phyloP scores from a whole-genome alignment of 306 rosid species.

The Castanopsis chinensis region DNA sequence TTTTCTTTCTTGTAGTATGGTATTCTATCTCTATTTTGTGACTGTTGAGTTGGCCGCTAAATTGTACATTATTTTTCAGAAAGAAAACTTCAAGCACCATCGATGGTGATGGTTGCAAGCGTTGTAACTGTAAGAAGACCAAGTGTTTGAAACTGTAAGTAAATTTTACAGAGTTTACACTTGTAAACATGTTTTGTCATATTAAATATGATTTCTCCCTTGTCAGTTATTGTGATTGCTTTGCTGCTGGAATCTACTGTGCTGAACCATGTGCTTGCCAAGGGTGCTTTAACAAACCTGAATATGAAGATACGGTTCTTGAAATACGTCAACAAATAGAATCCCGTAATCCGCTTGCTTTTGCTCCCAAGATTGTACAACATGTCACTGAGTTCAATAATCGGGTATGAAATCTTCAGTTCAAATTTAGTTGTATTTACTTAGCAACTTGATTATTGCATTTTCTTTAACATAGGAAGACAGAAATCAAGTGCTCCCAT shows the following conservation, averaged over 20 bases:
- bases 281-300: conserved; percentile 58
- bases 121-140: conserved; percentile 69
- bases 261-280: conserved; percentile 53
- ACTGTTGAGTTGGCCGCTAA: conserved; percentile 8
- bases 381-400: conserved; percentile 28
- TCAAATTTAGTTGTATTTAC: not conserved
- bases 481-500: conserved; percentile 41
- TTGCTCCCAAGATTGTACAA: conserved; percentile 58
- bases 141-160: conserved; percentile 83
- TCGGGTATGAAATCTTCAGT: conserved; percentile 31
- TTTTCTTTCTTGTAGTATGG: conserved; percentile 6
- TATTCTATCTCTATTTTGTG: not conserved
- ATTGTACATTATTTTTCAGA: conserved; percentile 40
- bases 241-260: conserved; percentile 58
- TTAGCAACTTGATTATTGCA: conserved; percentile 18
- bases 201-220: conserved; percentile 11
- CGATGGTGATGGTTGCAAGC: conserved; percentile 42
- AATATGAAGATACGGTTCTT: conserved; percentile 39
- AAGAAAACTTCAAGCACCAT: conserved; percentile 28
- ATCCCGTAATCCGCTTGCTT: conserved; percentile 67
- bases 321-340: conserved; percentile 43
- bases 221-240: conserved; percentile 77
- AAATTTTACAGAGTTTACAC: conserved; percentile 5
- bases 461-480: conserved; percentile 41
- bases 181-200: not conserved